Base-by-base conservation (phyloP, 129 eudicot genomes). In the Ambrosia artemisiifolia region DNA sequence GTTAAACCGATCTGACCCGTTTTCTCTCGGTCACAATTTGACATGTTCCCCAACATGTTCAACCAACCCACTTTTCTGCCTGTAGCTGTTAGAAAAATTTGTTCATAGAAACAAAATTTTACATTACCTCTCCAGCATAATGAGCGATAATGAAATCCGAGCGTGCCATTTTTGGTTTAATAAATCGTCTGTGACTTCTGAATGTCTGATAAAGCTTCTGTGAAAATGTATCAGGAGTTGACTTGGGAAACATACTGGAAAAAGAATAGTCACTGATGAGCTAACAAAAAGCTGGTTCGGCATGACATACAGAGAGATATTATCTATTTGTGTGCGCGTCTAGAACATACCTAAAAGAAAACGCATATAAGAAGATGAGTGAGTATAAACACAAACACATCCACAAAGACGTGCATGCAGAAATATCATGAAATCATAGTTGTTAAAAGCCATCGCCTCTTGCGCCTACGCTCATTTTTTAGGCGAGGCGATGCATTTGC, bases 161-260 rank as follows among this genome's bases (percentile, higher is more conserved):
- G 49, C 91, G 96, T 14, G 96, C 83, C 80, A 92, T 80, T 73
- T 88, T 88, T 60, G 96, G 98, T 85, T 88, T 92, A 71, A 83
- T 81, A 70, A 92, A 92, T 28, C 96, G 84, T 20, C 85, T 81
- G 54, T 92, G 89, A 80, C 75, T 85, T 71, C 81, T 79, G 71
- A 88, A 92, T 42, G 94, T 89, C 73, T 85, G 91, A 78, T 88
- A 89, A 46, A 92, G 83, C 89, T 89, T 92, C 47, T 92, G 91
- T 18, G 96, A 86, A 81, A 92, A 88, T n/a, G 98, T 88, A 75
- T 84, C 96, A 85, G 87, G 88, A 14, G 98, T 92, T 47, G 96
- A 92, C 79, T 96, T 84, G 33, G 98, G 98, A 72, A 92, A 89
- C 98, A 92, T 92, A 82, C 96, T 92, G 76, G 71, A 84, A 28